phyloP scores from a whole-genome alignment of 2,329 filamentous ascomycete genomes.

The Ophiobolus disseminans region DNA sequence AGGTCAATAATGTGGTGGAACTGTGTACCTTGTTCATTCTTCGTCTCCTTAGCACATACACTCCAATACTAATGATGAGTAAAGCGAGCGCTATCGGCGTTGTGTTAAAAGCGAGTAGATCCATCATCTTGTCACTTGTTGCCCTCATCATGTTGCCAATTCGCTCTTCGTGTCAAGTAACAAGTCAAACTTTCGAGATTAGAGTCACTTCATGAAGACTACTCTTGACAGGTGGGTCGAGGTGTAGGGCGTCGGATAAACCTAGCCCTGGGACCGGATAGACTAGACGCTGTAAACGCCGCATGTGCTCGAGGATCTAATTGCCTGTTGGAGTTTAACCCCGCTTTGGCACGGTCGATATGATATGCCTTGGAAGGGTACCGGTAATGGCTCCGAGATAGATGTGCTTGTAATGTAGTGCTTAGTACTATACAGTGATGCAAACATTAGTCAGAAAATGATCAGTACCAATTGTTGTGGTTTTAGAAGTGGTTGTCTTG shows the following conservation, averaged over 20 bases:
- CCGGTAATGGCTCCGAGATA: background rate
- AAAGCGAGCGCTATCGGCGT: conserved; percentile 1
- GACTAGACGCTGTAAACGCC: conserved; percentile 8
- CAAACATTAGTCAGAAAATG: too few species aligned
- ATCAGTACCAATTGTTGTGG: too few species aligned
- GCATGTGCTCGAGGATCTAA: conserved; percentile 5
- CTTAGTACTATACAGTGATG: too few species aligned
- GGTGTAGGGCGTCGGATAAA: too few species aligned
- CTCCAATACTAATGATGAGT: too few species aligned
- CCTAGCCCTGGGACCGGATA: background rate
- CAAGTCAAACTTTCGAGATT: too few species aligned
- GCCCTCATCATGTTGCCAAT: background rate
- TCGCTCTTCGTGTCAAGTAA: too few species aligned
- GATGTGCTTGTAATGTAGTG: background rate
- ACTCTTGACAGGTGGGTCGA: too few species aligned
- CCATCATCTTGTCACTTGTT: background rate
- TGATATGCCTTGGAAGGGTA: too few species aligned
- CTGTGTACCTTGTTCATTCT: background rate
- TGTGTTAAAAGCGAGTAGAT: background rate
- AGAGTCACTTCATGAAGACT: too few species aligned
- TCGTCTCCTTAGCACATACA: background rate
- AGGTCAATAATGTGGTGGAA: background rate
- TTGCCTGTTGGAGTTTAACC: conserved; percentile 15
- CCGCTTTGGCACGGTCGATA: conserved; percentile 15
- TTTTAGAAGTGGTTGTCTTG: too few species aligned